phyloP scores from a whole-genome alignment of 805 yeast genomes.

The Metschnikowia gruessii region DNA sequence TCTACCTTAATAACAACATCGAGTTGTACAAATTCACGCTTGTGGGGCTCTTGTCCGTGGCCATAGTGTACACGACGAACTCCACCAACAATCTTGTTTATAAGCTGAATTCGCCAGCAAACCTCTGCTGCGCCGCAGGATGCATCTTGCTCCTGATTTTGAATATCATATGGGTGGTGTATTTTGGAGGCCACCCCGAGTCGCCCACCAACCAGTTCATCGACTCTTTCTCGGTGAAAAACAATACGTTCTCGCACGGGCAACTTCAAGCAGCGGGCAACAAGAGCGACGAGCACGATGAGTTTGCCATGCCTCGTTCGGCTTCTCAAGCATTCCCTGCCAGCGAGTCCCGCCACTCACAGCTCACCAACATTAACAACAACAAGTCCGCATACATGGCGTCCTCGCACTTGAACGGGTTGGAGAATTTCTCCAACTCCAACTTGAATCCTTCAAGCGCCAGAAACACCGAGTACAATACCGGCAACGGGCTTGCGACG shows the following conservation, averaged over 20 bases:
- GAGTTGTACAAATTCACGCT: conserved; percentile 65
- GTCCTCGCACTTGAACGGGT: conserved; percentile 57
- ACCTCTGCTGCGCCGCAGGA: conserved; percentile 91
- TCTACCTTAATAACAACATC: conserved; percentile 59
- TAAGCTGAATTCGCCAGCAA: conserved; percentile 51
- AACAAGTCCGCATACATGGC: conserved; percentile 43
- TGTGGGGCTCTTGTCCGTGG: conserved; percentile 59
- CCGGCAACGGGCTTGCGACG: conserved; percentile 16
- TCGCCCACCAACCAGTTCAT: conserved; percentile 83
- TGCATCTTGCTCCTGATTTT: conserved; percentile 77
- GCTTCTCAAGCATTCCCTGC: conserved; percentile 27
- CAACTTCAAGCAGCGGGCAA: conserved; percentile 28
- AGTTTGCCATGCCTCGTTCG: conserved; percentile 20
- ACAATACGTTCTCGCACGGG: conserved; percentile 35
- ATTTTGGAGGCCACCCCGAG: conserved; percentile 86
- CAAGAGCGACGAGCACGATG: conserved; percentile 25
- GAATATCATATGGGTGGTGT: conserved; percentile 81
- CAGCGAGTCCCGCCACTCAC: conserved; percentile 36
- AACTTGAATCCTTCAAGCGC: conserved; percentile 32
- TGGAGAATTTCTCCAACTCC: conserved; percentile 49
- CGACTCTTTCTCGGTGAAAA: conserved; percentile 71
- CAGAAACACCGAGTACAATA: conserved; percentile 17
- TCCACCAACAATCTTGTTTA: conserved; percentile 79
- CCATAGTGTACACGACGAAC: conserved; percentile 82
- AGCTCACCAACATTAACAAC: conserved; percentile 30